phyloP scores from a whole-genome alignment of 2,329 filamentous ascomycete species.

The Phyllosticta citriasiana region DNA sequence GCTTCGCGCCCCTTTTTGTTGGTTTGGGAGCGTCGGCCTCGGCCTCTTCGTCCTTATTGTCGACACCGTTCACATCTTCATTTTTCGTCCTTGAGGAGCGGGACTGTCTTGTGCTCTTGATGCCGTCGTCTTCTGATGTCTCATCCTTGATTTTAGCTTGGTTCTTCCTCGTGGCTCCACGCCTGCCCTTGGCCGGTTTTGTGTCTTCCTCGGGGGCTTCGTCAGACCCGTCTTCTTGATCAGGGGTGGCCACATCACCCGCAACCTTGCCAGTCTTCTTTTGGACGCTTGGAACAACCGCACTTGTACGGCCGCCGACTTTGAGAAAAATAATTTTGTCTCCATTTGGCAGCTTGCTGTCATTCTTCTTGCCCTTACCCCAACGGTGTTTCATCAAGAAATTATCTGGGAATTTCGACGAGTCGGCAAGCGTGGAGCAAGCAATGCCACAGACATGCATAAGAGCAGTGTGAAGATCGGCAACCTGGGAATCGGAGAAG shows the following conservation, averaged over 20 bases:
- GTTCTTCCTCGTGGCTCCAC: background rate
- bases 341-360: constrained; percentile 65
- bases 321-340: constrained; percentile 78
- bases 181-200: constrained; percentile 19
- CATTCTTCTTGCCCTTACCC: constrained; percentile 74
- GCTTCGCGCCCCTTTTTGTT: background rate
- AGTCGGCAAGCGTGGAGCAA: constrained; percentile 69
- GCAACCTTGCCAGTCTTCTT: constrained; percentile 62
- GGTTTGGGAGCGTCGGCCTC: background rate
- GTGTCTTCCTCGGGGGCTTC: constrained; percentile 14
- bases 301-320: constrained; percentile 85
- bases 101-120: background rate
- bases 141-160: constrained; percentile 3
- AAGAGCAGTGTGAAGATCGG: constrained; percentile 60
- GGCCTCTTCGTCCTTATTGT: background rate
- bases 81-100: background rate
- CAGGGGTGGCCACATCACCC: constrained; percentile 33
- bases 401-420: constrained; percentile 69
- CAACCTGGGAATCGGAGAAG: constrained; percentile 61
- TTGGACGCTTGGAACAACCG: constrained; percentile 74
- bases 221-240: constrained; percentile 21
- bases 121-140: background rate
- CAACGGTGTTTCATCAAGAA: constrained; percentile 77
- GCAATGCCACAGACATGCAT: constrained; percentile 72
- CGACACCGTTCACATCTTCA: constrained; percentile 9